Base-by-base conservation (phyloP, 345 rosid species). In the Turritis glabra region DNA sequence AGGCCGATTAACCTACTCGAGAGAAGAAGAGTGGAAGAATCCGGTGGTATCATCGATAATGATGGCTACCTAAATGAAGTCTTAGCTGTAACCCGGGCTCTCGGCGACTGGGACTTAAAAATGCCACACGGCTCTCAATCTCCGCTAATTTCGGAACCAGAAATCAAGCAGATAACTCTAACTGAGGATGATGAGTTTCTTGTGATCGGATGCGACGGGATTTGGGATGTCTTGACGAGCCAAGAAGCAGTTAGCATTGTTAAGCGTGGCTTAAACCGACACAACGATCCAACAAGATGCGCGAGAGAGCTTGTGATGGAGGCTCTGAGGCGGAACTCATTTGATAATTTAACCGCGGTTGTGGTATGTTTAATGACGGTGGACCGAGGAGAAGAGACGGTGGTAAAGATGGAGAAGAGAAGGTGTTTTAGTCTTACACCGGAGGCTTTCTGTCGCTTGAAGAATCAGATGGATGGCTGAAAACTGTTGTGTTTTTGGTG, bases 41-140 rank as follows among this genome's bases (percentile, higher is more conserved):
- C 71, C 4, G 99, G 82, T 0, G 82, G 82, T 50, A 47, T 35
- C 51, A 23, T 79, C 27, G 1, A 10, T 1, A 67, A 74, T 2
- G 77, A 70, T 5, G 82, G 79, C 29, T 79, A 79, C 59, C 22
- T 95, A 8, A 87, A 87, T 38, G 96, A 84, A 14, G 32, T 60
- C 38, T 82, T 91, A 3, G 77, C 96, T 1, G 87, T 95, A 52
- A 88, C 97, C 1, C 83, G 97, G 64, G 93, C 97, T 33, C 86
- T 95, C 0, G 97, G 99, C 17, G 99, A 95, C 78, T 91, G 97
- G 97, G 90, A 81, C 60, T 43, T 91, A 78, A 95, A 95, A 80
- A 84, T 81, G 23, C 88, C 90, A 11, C 59, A 63, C 14, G 95
- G 91, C 7, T 67, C 92, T 0, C 58, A 84, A 0, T 90, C 90